phyloP scores from a whole-genome alignment of 352 stramenopile genomes.

The Globisporangium alternatum region DNA sequence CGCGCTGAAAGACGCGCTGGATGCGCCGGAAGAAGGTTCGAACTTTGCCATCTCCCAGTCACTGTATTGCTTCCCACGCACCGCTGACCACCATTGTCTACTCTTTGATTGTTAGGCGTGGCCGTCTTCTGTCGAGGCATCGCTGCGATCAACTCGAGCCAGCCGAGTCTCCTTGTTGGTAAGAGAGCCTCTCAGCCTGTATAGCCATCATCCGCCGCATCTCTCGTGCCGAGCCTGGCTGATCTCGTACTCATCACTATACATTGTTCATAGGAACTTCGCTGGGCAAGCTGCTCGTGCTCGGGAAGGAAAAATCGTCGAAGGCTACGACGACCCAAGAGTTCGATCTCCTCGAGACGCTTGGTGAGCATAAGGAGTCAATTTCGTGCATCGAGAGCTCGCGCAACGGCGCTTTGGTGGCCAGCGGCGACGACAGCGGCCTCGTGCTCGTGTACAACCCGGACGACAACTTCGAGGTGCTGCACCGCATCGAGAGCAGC shows the following conservation, averaged over 20 bases:
- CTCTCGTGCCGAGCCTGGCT: background rate
- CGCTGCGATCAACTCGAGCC: conserved; percentile 46
- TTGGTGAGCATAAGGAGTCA: conserved; percentile 46
- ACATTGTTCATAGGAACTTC: conserved; percentile 38
- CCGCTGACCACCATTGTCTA: background rate
- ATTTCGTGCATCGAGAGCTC: conserved; percentile 63
- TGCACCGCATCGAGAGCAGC: conserved; percentile 49
- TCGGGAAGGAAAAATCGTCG: conserved; percentile 49
- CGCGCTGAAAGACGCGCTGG: conserved; percentile 48
- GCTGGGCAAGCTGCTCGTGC: conserved; percentile 51
- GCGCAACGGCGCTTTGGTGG: conserved; percentile 32
- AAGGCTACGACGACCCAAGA: conserved; percentile 40
- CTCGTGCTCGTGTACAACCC: conserved; percentile 54
- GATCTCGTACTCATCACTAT: background rate
- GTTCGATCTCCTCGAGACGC: conserved; percentile 63
- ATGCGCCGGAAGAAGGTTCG: conserved; percentile 42
- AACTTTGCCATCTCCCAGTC: background rate
- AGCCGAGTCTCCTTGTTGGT: conserved; percentile 51
- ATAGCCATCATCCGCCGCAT: background rate
- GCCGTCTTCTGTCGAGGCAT: conserved; percentile 64
- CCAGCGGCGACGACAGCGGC: conserved; percentile 58
- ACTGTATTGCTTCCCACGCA: background rate
- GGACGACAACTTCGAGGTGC: conserved; percentile 51
- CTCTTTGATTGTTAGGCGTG: conserved; percentile 25
- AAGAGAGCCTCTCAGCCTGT: background rate